Conservation (phyloP, 2,329 filamentous ascomycete genomes). For the Pseudogymnoascus sp. region DNA sequence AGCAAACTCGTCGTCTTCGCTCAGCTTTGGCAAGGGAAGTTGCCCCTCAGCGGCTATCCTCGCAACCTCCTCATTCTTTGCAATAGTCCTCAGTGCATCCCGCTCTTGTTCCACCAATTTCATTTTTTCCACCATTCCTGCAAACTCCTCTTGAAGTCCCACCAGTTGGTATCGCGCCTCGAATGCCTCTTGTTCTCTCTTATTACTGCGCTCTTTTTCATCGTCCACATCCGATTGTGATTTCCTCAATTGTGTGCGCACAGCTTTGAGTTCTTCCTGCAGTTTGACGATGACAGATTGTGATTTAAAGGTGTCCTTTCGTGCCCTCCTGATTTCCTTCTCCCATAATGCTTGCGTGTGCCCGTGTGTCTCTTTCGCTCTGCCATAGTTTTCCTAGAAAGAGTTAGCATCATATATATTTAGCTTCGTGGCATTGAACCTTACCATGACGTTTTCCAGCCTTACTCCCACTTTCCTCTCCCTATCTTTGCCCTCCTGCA, state of each 20-base stretch:
- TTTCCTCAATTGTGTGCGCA: slow-evolving; percentile 48
- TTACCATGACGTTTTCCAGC: slow-evolving; percentile 63
- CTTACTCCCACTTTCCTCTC: slow-evolving; percentile 62
- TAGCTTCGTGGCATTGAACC: slow-evolving; percentile 27
- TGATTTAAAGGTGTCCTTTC: slow-evolving; percentile 71
- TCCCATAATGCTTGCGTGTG: slow-evolving; percentile 65
- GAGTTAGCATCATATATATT: slow-evolving; percentile 26
- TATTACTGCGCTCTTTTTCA: slow-evolving; percentile 56
- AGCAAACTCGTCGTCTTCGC: slow-evolving; percentile 54
- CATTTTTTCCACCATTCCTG: slow-evolving; percentile 56
- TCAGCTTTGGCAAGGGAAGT: slow-evolving; percentile 56
- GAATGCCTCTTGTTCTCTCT: slow-evolving; percentile 64
- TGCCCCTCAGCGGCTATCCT: slow-evolving; percentile 66
- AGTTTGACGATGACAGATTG: slow-evolving; percentile 63
- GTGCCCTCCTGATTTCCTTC: slow-evolving; percentile 63
- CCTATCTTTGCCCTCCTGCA: slow-evolving; percentile 60
- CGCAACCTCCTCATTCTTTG: slow-evolving; percentile 67
- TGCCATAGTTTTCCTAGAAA: slow-evolving; percentile 60
- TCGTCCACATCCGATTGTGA: slow-evolving; percentile 54
- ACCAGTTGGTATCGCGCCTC: slow-evolving; percentile 60
- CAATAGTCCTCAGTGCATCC: slow-evolving; percentile 64
- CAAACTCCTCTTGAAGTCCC: slow-evolving; percentile 59
- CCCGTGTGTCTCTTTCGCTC: slow-evolving; percentile 62
- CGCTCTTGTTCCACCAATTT: slow-evolving; percentile 66
- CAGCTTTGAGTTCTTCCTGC: slow-evolving; percentile 66